Conservation (phyloP, 2,329 filamentous ascomycete genomes). For the Fusarium duplospermum region DNA sequence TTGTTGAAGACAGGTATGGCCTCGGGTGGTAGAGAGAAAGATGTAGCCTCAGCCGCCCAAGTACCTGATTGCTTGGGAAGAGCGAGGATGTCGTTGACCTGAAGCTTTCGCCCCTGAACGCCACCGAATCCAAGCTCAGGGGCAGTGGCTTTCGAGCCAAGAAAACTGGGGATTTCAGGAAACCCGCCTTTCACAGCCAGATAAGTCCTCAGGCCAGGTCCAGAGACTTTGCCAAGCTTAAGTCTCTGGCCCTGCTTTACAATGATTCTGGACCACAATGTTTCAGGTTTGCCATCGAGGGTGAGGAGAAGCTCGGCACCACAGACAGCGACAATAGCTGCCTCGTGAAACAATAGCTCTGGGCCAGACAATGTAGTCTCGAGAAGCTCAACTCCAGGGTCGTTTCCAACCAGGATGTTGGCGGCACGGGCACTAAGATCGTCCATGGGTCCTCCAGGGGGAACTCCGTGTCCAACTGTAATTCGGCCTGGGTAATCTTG, state of each 20-base stretch:
- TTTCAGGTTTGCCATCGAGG: neutral
- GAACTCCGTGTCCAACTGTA: neutral
- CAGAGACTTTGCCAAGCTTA: neutral
- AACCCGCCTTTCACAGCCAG: conserved; percentile 27
- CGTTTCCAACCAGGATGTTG: neutral
- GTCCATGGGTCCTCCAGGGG: neutral
- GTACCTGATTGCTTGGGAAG: neutral
- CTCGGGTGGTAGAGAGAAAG: neutral
- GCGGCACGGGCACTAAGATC: neutral
- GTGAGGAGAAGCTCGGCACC: neutral
- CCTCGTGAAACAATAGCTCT: neutral
- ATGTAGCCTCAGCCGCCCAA: neutral
- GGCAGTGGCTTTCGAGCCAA: conserved; percentile 69
- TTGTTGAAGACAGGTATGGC: neutral
- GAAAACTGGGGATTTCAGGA: conserved; percentile 63
- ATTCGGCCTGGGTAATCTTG: neutral
- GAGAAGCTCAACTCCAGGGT: neutral
- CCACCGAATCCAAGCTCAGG: conserved; percentile 69
- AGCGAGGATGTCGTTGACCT: conserved; percentile 47
- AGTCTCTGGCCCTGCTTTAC: neutral
- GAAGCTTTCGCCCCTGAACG: conserved; percentile 67
- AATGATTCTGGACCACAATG: neutral
- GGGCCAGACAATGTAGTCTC: neutral
- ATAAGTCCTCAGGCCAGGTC: conserved; percentile 56
- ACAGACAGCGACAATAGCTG: neutral